Base-by-base conservation (phyloP, 139 green algal genomes). In the Pycnococcus provasolii region DNA sequence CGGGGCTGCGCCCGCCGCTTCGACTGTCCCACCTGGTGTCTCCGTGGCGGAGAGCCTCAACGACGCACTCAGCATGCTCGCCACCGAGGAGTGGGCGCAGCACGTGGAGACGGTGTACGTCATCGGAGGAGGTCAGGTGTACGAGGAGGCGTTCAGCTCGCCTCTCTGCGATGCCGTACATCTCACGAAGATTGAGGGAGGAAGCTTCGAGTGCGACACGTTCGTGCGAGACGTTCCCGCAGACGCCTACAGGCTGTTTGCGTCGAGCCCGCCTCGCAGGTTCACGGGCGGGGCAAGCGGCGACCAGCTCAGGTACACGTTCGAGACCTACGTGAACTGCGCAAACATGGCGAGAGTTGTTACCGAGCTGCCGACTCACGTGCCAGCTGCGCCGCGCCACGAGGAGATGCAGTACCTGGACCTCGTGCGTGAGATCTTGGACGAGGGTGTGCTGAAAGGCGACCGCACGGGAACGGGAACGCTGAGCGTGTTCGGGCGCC, bases 381-480 rank as follows among this genome's bases (percentile, higher is more conserved):
- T 26, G 26, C 26, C 26, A 26, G 26, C 26, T 26, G 26, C 26
- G 26, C 26, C 26, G 4, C 46, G 53, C 11, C 62, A 68, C 62
- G 62, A 68, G 42, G 62, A 68, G 62, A 15, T 60, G 45, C 88
- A 98, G 88, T 99, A 99, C 62, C 80, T 99, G 39, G 81, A 96
- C 1, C 79, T 97, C 66, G 83, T 97, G 5, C 45, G 74, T 0
- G 83, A 94, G 13, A 79, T 98, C 60, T 90, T 98, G 8, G 53
- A 74, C 1, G 80, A 77, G 9, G 94, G 94, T 46, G 72, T 76
- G 46, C 68, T 70, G 45, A 80, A 84, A 0, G 87, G 82, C 7
- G 93, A 98, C 80, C 81, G 94, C 45, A 99, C 94, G 2, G 94
- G 94, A 69, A 98, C 93, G 2, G 93, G 90, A 46, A 99, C 93